Percentiles rank a stretch among this genome's conserved stretches.
phyloP scores from a whole-genome alignment of 2,329 filamentous ascomycete genomes.

The Claviceps quebecensis region DNA sequence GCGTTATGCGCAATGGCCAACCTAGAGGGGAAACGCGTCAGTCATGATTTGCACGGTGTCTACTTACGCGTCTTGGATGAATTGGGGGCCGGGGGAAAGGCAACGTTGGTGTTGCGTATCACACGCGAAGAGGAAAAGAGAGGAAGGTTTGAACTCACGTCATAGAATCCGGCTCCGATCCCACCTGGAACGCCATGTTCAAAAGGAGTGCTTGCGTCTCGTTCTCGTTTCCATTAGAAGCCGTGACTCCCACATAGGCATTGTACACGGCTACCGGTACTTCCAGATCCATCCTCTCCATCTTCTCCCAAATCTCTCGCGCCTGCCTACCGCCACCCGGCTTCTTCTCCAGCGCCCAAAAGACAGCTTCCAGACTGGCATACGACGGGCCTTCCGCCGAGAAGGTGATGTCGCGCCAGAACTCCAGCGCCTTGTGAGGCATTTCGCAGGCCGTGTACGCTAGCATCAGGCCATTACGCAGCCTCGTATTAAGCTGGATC shows the following conservation, averaged over 20 bases:
- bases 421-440: constrained; percentile 53
- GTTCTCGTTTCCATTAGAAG: constrained; percentile 55
- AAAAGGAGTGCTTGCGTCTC: constrained; percentile 53
- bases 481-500: constrained; percentile 58
- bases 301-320: constrained; percentile 55
- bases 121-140: too few relatives aligned
- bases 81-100: too few relatives aligned
- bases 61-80: too few relatives aligned
- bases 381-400: constrained; percentile 79
- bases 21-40: constrained; percentile 24
- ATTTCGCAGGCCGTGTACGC: constrained; percentile 62
- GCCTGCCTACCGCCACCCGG: constrained; percentile 45
- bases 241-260: constrained; percentile 64
- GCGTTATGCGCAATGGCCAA: constrained; percentile 66
- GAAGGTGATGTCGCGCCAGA: constrained; percentile 74
- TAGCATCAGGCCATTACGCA: constrained; percentile 78
- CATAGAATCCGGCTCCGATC: constrained; percentile 50
- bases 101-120: too few relatives aligned
- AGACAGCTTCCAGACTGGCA: constrained; percentile 64
- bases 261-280: constrained; percentile 60
- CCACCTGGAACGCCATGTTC: constrained; percentile 51
- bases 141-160: constrained; percentile 43
- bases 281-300: constrained; percentile 63
- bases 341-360: constrained; percentile 59
- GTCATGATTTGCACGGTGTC: too few relatives aligned